These are phyloP conservation scores for Linnemannia zychae DNA, from an alignment of 192 early-diverging fungal genomes.

Conservation along the genomic window DNA sequence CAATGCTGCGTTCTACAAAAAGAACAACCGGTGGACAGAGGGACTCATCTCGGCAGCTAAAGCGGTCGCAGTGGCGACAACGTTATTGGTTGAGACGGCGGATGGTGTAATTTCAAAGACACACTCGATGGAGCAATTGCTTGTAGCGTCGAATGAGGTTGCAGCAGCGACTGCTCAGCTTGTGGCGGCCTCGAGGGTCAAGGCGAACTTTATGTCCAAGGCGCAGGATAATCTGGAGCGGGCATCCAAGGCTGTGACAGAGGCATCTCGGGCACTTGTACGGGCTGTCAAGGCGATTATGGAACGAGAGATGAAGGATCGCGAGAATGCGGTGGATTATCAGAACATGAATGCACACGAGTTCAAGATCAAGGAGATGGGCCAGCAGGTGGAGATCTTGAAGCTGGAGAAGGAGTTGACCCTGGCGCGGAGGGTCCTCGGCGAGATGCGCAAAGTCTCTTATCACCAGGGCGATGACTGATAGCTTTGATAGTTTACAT, in stretches of 20 bases:
- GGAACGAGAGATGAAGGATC: constrained; percentile 75
- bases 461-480: constrained; percentile 73
- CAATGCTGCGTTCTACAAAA: constrained; percentile 94
- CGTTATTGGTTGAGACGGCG: constrained; percentile 91
- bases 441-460: constrained; percentile 90
- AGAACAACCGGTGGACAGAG: constrained; percentile 99
- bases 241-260: constrained; percentile 93
- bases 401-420: constrained; percentile 93
- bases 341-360: constrained; percentile 86
- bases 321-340: constrained; percentile 70
- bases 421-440: constrained; percentile 85
- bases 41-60: constrained; percentile 98
- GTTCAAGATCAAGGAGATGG: constrained; percentile 96
- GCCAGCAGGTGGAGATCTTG: constrained; percentile 95
- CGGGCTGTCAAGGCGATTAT: constrained; percentile 89
- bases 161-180: constrained; percentile 95
- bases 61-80: constrained; percentile 91
- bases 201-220: constrained; percentile 89
- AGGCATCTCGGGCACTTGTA: constrained; percentile 90
- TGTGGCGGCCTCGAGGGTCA: constrained; percentile 95
- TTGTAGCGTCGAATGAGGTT: constrained; percentile 96
- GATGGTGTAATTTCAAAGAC: constrained; percentile 94
- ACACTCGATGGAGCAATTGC: constrained; percentile 90
- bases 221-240: constrained; percentile 92
- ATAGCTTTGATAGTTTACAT: not conserved